Evolutionary conservation across 177 flowering plant genomes (phyloP), one percentile per base, ranked within the genome.

Genomic region (Vitis hybrid): DNA sequence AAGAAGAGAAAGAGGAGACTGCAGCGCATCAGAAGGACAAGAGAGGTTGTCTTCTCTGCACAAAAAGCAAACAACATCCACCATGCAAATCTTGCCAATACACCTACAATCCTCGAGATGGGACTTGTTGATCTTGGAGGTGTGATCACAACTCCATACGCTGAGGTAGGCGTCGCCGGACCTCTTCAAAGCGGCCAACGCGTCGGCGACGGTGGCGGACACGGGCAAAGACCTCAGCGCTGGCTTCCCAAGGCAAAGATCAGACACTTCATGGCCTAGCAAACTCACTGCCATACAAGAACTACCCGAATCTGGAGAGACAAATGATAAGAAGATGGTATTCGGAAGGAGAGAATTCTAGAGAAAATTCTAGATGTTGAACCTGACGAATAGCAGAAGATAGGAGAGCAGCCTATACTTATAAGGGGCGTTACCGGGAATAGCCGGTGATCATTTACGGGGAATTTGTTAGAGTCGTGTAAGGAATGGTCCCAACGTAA

Each of bases 161-260:
- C 82, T 79, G 2, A 80, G n/a, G 58, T 55, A 74, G 62, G 33
- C 66, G 33, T 84, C 89, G 9, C 69, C 86, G 22, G 71, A 70
- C 60, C 67, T 64, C 62, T 74, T 80, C 59, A 86, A 69, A 29
- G 77, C 79, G 19, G 77, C n/a, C 2, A 84, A 13, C 3, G 89
- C 86, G 63, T 84, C 86, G 52, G 53, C 74, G 66, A 86, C 78
- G 51, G 87, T 77, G 75, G 85, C 77, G 65, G 79, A 61, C 55
- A 60, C 68, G 26, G 86, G 72, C 2, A 86, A 75, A 33, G 76
- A 70, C 70, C 76, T 76, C 72, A 86, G 67, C 72, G 87, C 69
- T n/a, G 87, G 89, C 77, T 86, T 86, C 5, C 89, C 89, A 49
- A 86, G 73, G 73, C 89, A 86, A 4, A 86, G 73, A 20, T 86